Evolutionary conservation across 306 rosid species (phyloP).

Genomic region (Crotalaria pallida): DNA sequence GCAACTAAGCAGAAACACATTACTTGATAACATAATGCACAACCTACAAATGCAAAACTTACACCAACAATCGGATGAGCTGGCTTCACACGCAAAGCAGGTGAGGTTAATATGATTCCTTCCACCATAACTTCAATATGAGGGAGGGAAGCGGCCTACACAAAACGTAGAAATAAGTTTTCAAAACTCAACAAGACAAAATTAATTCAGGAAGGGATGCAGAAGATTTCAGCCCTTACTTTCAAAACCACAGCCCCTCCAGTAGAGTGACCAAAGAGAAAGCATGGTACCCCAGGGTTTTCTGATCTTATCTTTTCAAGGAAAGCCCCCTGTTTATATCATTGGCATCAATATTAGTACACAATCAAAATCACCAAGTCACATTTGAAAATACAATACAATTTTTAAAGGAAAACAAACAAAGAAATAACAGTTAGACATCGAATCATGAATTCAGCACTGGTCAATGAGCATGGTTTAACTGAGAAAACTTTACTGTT

Average conservation of each 20-base stretch:
- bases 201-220: background rate
- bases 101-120: conserved; percentile 91
- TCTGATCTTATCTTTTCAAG: conserved; percentile 75
- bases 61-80: conserved; percentile 94
- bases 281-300: conserved; percentile 91
- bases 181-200: background rate
- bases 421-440: too few relatives aligned
- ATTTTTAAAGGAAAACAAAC: background rate
- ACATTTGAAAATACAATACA: background rate
- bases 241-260: conserved; percentile 97
- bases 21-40: background rate
- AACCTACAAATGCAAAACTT: conserved; percentile 24
- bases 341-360: background rate
- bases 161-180: conserved; percentile 5
- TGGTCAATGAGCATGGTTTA: too few relatives aligned
- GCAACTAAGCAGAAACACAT: background rate
- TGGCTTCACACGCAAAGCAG: conserved; percentile 93
- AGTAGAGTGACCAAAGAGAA: conserved; percentile 98
- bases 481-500: too few relatives aligned
- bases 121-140: conserved; percentile 63
- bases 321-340: conserved; percentile 65
- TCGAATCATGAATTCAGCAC: too few relatives aligned
- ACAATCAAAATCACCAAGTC: background rate
- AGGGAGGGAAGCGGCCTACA: conserved; percentile 61
- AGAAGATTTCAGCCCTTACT: conserved; percentile 35